Percentiles rank a stretch among this genome's conserved stretches.
Evolutionary conservation across 495 filamentous ascomycete species (phyloP).

Genomic region (Rostrohypoxylon terebratum): DNA sequence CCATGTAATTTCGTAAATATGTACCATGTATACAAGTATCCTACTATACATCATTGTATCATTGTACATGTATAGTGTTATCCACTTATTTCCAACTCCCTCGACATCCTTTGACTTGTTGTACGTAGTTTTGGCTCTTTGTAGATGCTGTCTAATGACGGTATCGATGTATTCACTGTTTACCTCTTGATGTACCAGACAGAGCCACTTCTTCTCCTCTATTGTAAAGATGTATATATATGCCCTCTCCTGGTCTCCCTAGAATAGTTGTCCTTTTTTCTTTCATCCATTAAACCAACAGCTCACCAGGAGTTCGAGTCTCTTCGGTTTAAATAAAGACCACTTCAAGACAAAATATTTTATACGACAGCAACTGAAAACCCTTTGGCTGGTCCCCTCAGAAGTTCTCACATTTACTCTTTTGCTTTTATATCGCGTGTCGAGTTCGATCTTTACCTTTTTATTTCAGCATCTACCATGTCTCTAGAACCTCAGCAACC

Average conservation of each 20-base stretch:
- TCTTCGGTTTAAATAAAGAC: conserved; percentile 17
- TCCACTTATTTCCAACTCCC: conserved; percentile 38
- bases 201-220: conserved; percentile 29
- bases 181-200: conserved; percentile 18
- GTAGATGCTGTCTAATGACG: conserved; percentile 25
- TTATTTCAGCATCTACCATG: conserved; percentile 38
- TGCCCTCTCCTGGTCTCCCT: conserved; percentile 27
- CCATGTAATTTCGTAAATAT: conserved; percentile 9
- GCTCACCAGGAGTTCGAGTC: conserved; percentile 22
- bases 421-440: conserved; percentile 49
- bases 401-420: conserved; percentile 6
- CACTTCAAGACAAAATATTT: conserved; percentile 12
- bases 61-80: conserved; percentile 44
- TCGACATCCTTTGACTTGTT: conserved; percentile 21
- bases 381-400: conserved; percentile 17
- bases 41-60: conserved; percentile 41
- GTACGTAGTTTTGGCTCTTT: conserved; percentile 14
- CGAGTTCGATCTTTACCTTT: conserved; percentile 51
- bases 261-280: conserved; percentile 15
- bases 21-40: conserved; percentile 11
- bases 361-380: conserved; percentile 12
- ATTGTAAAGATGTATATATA: conserved; percentile 41
- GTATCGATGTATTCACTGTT: conserved; percentile 18
- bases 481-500: conserved; percentile 46
- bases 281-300: conserved; percentile 15